These are phyloP conservation scores for Lipomyces kockii DNA, from an alignment of 805 yeast genomes.

Conservation along the genomic window DNA sequence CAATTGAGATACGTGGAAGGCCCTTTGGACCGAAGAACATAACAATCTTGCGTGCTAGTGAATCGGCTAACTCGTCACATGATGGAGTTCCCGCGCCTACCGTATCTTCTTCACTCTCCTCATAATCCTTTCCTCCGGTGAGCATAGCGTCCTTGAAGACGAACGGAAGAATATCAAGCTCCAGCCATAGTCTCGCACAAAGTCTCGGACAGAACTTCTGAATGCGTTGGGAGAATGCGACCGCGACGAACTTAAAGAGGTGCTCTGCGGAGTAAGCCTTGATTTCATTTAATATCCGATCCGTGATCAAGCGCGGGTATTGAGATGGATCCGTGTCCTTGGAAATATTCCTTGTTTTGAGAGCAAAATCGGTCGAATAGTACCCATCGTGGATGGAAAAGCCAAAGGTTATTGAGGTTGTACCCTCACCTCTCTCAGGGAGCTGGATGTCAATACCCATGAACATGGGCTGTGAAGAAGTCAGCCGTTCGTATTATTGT, in stretches of 20 bases:
- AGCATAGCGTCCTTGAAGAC: slow-evolving; percentile 19
- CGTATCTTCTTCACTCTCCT: not conserved
- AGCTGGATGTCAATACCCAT: slow-evolving; percentile 31
- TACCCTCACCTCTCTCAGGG: slow-evolving; percentile 12
- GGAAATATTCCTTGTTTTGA: slow-evolving; percentile 10
- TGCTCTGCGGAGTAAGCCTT: slow-evolving; percentile 29
- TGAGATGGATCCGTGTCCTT: slow-evolving; percentile 3
- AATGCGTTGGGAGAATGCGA: slow-evolving; percentile 22
- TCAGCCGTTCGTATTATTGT: not conserved
- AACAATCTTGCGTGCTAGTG: slow-evolving; percentile 34
- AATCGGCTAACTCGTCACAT: slow-evolving; percentile 36
- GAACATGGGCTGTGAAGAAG: slow-evolving; percentile 26
- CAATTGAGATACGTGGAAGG: slow-evolving; percentile 31
- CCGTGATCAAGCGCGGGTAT: slow-evolving; percentile 21
- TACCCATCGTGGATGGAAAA: slow-evolving; percentile 36
- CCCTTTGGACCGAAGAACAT: slow-evolving; percentile 36
- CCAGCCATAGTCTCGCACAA: slow-evolving; percentile 31
- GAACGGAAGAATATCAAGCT: slow-evolving; percentile 34
- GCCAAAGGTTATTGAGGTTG: slow-evolving; percentile 25
- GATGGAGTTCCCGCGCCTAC: slow-evolving; percentile 1
- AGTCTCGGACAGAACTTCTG: slow-evolving; percentile 27
- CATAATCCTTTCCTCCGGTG: not conserved
- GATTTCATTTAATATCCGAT: slow-evolving; percentile 21
- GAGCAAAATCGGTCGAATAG: slow-evolving; percentile 34
- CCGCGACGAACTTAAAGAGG: slow-evolving; percentile 29